phyloP scores from a whole-genome alignment of 139 green algal species.

The Tetradesmus lagerheimii region DNA sequence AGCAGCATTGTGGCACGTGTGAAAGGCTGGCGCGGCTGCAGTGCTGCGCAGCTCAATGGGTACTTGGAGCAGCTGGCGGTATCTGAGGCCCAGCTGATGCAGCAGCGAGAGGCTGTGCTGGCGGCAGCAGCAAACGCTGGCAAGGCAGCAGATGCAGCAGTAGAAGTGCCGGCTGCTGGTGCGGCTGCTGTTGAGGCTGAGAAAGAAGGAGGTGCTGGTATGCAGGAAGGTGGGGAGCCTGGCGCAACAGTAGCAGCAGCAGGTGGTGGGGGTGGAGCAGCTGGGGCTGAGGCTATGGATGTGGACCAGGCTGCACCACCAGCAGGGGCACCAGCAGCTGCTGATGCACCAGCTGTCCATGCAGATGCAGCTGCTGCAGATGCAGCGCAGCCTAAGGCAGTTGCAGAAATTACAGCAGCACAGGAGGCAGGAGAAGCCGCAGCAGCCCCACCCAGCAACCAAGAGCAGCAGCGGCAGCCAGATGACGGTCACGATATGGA shows the following conservation, averaged over 20 bases:
- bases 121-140: background rate
- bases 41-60: constrained; percentile 6
- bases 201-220: background rate
- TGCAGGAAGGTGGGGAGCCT: background rate
- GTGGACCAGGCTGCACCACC: background rate
- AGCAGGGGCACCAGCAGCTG: background rate
- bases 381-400: no score
- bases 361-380: background rate
- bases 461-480: background rate
- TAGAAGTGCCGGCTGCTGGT: background rate
- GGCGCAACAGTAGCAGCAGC: background rate
- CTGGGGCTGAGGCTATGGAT: background rate
- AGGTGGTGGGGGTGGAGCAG: background rate
- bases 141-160: background rate
- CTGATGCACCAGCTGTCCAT: background rate
- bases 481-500: background rate
- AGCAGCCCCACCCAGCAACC: background rate
- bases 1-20: background rate
- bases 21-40: background rate
- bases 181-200: background rate
- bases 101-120: background rate
- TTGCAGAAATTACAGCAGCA: no score
- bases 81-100: background rate
- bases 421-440: background rate
- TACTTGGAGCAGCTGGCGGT: background rate